Percentiles rank a stretch among this genome's conserved stretches.
Conservation (phyloP, 768 basidiomycete species). For the Calocera viscosa region DNA sequence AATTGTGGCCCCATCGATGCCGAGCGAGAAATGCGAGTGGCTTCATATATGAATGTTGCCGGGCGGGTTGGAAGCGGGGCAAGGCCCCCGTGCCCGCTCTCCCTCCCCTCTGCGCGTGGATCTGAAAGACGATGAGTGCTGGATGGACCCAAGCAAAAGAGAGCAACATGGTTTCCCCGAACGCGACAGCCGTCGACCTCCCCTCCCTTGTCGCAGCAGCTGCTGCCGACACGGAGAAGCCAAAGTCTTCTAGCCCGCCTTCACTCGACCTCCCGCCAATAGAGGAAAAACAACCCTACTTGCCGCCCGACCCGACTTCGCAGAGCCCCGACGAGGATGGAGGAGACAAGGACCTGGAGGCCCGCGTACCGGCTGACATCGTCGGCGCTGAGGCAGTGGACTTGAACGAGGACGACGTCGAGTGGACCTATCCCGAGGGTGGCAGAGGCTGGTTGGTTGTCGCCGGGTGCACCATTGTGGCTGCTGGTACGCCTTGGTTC, state of each 20-base stretch:
- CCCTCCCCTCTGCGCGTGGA: neutral
- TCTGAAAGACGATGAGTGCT: neutral
- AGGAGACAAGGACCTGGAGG: neutral
- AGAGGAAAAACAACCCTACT: neutral
- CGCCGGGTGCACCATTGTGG: constrained; percentile 13
- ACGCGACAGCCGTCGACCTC: constrained; percentile 5
- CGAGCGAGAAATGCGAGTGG: no score
- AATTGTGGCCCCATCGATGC: no score
- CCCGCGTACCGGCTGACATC: neutral
- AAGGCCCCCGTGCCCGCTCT: neutral
- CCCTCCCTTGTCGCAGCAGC: neutral
- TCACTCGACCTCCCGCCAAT: neutral
- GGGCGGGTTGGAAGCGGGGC: no score
- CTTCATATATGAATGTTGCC: no score
- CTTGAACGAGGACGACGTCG: constrained; percentile 3
- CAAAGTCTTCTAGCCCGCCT: neutral
- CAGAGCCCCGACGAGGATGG: neutral
- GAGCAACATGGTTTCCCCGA: neutral
- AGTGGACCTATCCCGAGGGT: constrained; percentile 15
- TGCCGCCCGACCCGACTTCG: neutral
- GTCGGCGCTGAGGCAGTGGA: neutral
- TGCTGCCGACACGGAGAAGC: neutral
- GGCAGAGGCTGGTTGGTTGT: constrained; percentile 17
- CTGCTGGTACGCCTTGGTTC: constrained; percentile 10
- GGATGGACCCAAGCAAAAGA: neutral